These are phyloP conservation scores for Alternaria consortialis DNA, from an alignment of 2,329 filamentous ascomycete species.

Conservation along the genomic window DNA sequence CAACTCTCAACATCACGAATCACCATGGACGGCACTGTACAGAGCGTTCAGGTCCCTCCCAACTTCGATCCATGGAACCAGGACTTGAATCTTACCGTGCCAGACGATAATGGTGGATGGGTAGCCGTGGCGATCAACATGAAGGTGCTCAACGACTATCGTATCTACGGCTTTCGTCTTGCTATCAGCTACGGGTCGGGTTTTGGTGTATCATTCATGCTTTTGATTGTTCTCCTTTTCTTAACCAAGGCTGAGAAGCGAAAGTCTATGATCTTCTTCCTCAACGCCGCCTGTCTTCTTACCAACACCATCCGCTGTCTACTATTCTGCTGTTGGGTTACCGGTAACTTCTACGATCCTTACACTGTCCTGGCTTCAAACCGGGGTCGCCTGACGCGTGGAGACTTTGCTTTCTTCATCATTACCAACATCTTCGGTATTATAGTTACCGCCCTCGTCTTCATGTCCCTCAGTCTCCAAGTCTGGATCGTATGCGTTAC, in stretches of 20 bases:
- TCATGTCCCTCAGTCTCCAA: conserved; percentile 69
- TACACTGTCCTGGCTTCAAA: conserved; percentile 69
- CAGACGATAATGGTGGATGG: conserved; percentile 50
- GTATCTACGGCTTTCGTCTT: conserved; percentile 58
- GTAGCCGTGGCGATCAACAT: conserved; percentile 53
- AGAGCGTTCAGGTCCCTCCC: conserved; percentile 16
- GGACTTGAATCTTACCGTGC: conserved; percentile 57
- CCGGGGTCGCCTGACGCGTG: conserved; percentile 57
- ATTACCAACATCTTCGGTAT: conserved; percentile 60
- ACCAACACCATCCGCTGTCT: conserved; percentile 68
- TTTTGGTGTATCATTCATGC: conserved; percentile 71
- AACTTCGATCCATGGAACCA: conserved; percentile 63
- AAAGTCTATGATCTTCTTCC: conserved; percentile 68
- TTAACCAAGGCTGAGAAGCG: conserved; percentile 74
- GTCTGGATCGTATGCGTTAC: conserved; percentile 69
- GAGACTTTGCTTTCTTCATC: conserved; percentile 59
- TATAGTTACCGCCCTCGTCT: conserved; percentile 64
- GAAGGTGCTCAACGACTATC: conserved; percentile 55
- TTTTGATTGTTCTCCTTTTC: conserved; percentile 71
- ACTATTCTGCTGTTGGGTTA: conserved; percentile 67
- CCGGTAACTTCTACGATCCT: conserved; percentile 67
- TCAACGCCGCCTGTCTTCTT: conserved; percentile 70
- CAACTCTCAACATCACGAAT: not conserved
- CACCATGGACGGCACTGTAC: conserved; percentile 19
- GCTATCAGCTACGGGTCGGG: conserved; percentile 75